Evolutionary conservation across 2,329 filamentous ascomycete species (phyloP), one percentile per base, ranked within the genome.

Genomic region (Leptographium lundbergii): DNA sequence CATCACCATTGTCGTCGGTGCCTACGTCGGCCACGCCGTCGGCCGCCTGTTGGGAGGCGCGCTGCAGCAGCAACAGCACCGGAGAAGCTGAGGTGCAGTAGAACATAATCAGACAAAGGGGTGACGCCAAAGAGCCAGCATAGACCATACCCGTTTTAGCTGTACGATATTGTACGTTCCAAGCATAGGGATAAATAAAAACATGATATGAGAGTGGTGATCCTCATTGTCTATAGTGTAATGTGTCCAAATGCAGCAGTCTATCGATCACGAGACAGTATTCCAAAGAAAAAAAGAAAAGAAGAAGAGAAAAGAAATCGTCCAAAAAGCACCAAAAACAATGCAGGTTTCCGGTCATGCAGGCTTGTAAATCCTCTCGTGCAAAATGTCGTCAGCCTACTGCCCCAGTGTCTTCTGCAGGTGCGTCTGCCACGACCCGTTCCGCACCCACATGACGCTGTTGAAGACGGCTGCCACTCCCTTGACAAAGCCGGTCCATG

Each of bases 1-100:
- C 0, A 86, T 97, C 54, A 99, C 94, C 0, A 88, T 99, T 60
- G 73, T 97, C 5, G 84, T 82, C 2, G 94, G 94, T 3, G 78
- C 88, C 22, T 97, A 95, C 71, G 73, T 82, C 6, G 94, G 94
- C 1, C 91, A 88, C 71, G 77, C 82, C 1, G 64, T 89, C 14
- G 91, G 91, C 1, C 86, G 87, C 68, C 67, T 82, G 59, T 63
- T 84, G 22, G 84, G 85, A 0, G 80, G 80, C 3, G 74, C 72
- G 11, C 29, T 29, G 42, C 25, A 25, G 9, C 25, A 27, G 47
- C 13, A 45, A 19, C 19, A 19, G 36, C 22, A n/a, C n/a, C n/a
- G 53, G 36, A 13, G 22, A 19, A 22, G 45, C 6, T 19, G 42
- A 50, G 42, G 10, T n/a, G 36, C 11, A n/a, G 17, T 10, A n/a